These are phyloP conservation scores for Talaromyces trachyspermus DNA, from an alignment of 495 filamentous ascomycete genomes.

Conservation along the genomic window DNA sequence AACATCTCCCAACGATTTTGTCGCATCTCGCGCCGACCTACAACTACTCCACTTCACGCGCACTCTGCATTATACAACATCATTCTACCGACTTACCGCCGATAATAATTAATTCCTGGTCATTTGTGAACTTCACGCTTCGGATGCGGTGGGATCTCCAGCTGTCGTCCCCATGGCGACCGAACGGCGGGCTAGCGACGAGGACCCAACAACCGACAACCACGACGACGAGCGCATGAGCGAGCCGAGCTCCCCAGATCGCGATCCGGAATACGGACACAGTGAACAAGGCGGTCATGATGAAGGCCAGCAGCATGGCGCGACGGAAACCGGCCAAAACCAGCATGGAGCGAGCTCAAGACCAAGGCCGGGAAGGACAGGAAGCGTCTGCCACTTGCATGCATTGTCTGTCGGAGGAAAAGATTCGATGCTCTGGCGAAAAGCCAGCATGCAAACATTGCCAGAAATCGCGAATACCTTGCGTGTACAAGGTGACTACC, in stretches of 20 bases:
- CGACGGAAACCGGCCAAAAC: constrained; percentile 44
- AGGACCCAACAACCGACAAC: constrained; percentile 24
- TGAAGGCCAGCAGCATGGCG: constrained; percentile 39
- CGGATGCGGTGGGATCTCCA: constrained; percentile 5
- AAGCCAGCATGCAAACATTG: constrained; percentile 98
- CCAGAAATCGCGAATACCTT: constrained; percentile 84
- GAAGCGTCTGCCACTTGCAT: constrained; percentile 86
- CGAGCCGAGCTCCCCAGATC: constrained; percentile 38
- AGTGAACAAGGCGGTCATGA: background rate
- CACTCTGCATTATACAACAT: too few species aligned
- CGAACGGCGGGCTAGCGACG: constrained; percentile 27
- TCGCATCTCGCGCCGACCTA: too few species aligned
- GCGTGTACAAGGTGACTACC: constrained; percentile 97
- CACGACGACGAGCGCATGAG: constrained; percentile 40
- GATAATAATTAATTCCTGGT: too few species aligned
- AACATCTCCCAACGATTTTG: too few species aligned
- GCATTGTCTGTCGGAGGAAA: constrained; percentile 95
- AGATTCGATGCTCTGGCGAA: constrained; percentile 96
- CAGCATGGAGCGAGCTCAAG: constrained; percentile 92
- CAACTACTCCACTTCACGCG: background rate
- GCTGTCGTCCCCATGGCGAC: constrained; percentile 39
- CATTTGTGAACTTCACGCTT: constrained; percentile 14
- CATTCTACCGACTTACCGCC: too few species aligned
- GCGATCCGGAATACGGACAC: constrained; percentile 10
- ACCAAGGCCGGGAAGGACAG: constrained; percentile 97